Conservation (phyloP, 2,329 filamentous ascomycete species). For the Sporothrix dimorphospora region DNA sequence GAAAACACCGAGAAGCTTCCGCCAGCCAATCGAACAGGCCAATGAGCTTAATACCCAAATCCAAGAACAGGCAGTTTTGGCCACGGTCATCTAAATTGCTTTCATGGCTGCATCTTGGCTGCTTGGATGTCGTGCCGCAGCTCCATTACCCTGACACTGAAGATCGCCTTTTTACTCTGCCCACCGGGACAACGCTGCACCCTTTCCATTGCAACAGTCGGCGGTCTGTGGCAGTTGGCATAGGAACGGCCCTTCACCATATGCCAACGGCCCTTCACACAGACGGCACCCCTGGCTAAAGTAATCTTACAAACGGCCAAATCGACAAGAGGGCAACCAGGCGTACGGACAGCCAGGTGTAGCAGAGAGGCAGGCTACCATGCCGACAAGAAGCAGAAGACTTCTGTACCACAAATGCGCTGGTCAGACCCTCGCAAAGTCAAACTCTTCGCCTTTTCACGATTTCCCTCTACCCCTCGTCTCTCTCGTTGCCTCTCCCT, state of each 20-base stretch:
- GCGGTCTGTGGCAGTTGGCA: not conserved
- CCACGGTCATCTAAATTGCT: not conserved
- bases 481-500: not conserved
- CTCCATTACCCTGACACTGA: not conserved
- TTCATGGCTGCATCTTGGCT: not conserved
- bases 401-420: not conserved
- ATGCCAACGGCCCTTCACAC: not conserved
- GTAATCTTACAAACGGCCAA: not conserved
- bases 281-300: not conserved
- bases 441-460: not conserved
- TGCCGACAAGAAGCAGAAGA: not conserved
- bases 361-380: not conserved
- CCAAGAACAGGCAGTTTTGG: not conserved
- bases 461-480: not conserved
- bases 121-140: not conserved
- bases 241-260: not conserved
- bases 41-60: too few species aligned
- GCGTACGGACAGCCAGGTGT: not conserved
- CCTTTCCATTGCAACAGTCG: not conserved
- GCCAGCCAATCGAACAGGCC: too few species aligned
- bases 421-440: not conserved
- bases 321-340: not conserved
- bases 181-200: not conserved
- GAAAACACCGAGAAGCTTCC: too few species aligned
- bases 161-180: not conserved